A percentile compares a stretch with the other conserved stretches of the same genome.
Evolutionary conservation across 1,284 basidiomycete species (phyloP).

Genomic region (Ustilago bromivora): DNA sequence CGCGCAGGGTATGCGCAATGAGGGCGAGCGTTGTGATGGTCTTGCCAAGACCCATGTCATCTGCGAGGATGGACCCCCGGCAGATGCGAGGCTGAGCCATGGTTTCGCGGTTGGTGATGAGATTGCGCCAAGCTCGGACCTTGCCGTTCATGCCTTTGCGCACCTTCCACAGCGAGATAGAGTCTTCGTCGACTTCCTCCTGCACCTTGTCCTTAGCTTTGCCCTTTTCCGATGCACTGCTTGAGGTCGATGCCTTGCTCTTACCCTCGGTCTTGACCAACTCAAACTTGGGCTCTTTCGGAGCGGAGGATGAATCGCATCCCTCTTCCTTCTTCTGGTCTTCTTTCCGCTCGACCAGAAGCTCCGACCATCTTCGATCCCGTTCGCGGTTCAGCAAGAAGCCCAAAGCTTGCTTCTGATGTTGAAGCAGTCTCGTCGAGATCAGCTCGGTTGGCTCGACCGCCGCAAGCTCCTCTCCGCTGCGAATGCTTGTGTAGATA

Average conservation of each 20-base stretch:
- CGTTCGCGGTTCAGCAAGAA: constrained; percentile 92
- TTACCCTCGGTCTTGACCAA: constrained; percentile 18
- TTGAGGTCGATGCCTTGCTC: constrained; percentile 1
- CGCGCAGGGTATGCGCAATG: constrained; percentile 83
- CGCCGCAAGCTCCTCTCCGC: constrained; percentile 86
- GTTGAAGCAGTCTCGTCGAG: constrained; percentile 89
- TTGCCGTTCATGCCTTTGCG: constrained; percentile 72
- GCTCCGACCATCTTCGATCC: constrained; percentile 51
- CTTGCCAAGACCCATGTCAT: constrained; percentile 91
- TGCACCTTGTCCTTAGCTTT: constrained; percentile 14
- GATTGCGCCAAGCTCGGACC: constrained; percentile 76
- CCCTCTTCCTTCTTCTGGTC: not conserved
- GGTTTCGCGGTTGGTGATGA: constrained; percentile 84
- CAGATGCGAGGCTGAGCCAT: constrained; percentile 76
- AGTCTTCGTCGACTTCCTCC: constrained; percentile 67
- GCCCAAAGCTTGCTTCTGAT: constrained; percentile 97
- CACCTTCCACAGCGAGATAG: constrained; percentile 83
- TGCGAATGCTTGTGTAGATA: constrained; percentile 87
- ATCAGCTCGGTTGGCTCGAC: constrained; percentile 83
- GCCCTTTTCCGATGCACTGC: not conserved
- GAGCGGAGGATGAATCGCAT: not conserved
- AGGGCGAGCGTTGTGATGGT: constrained; percentile 92
- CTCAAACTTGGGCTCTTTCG: not conserved
- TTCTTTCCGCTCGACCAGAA: constrained; percentile 30
- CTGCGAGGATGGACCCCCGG: constrained; percentile 85